These are phyloP conservation scores for Hortaea sp. DNA, from an alignment of 2,329 filamentous ascomycete species.

Conservation along the genomic window DNA sequence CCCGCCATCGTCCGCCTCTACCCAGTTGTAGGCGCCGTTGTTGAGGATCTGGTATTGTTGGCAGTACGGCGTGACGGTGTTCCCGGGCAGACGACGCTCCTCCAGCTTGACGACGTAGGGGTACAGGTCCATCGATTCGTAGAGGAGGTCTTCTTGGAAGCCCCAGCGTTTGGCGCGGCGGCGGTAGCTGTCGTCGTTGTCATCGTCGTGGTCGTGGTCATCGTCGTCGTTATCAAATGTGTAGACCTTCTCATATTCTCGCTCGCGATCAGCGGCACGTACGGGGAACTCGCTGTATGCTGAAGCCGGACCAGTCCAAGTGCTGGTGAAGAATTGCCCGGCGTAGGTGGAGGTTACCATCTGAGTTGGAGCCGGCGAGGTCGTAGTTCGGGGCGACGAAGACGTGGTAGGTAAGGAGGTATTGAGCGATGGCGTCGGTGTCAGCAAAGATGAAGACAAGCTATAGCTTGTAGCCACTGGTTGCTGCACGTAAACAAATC, in stretches of 20 bases:
- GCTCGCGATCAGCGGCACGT: not conserved
- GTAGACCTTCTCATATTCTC: not conserved
- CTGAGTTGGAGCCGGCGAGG: constrained; percentile 1
- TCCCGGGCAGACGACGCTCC: constrained; percentile 45
- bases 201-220: constrained; percentile 6
- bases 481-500: constrained; percentile 54
- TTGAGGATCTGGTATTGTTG: constrained; percentile 53
- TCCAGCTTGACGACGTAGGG: constrained; percentile 56
- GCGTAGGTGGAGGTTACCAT: constrained; percentile 10
- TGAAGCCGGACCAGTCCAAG: constrained; percentile 10
- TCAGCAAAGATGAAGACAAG: constrained; percentile 2
- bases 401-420: constrained; percentile 6
- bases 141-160: constrained; percentile 2
- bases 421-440: not conserved
- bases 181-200: not conserved
- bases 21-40: constrained; percentile 36
- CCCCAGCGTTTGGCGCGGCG: constrained; percentile 3
- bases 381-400: constrained; percentile 3
- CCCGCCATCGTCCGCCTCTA: constrained; percentile 24
- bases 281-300: constrained; percentile 6
- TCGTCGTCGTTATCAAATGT: constrained; percentile 2
- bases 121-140: constrained; percentile 8
- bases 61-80: constrained; percentile 47
- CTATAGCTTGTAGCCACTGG: constrained; percentile 28
- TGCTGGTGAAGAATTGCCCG: constrained; percentile 10